phyloP scores from a whole-genome alignment of 495 filamentous ascomycete genomes.

The Podospora pseudopauciseta region DNA sequence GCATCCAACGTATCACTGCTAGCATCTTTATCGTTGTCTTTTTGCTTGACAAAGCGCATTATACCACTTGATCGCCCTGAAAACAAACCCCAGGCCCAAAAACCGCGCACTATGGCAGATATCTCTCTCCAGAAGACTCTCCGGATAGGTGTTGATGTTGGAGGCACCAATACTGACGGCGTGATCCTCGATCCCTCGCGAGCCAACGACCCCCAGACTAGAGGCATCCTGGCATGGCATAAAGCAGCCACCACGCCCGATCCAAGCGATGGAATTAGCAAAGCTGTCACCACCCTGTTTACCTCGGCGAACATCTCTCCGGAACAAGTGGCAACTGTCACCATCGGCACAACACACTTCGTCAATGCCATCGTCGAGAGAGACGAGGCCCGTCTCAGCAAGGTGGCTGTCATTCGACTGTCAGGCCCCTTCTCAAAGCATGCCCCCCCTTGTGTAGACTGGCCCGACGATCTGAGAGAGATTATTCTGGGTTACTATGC shows the following conservation, averaged over 20 bases:
- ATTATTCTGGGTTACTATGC: conserved; percentile 47
- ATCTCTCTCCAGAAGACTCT: conserved; percentile 14
- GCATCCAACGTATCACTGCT: not conserved
- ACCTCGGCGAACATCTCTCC: conserved; percentile 36
- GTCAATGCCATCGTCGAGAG: conserved; percentile 60
- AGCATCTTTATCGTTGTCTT: not conserved
- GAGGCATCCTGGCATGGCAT: conserved; percentile 49
- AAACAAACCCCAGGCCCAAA: not conserved
- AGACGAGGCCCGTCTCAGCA: conserved; percentile 48
- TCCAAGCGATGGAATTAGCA: conserved; percentile 52
- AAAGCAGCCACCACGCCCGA: conserved; percentile 59
- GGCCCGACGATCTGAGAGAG: conserved; percentile 42
- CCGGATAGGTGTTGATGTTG: conserved; percentile 47
- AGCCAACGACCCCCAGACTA: conserved; percentile 29
- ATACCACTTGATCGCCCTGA: not conserved
- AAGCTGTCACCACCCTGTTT: conserved; percentile 48
- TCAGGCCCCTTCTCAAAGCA: conserved; percentile 53
- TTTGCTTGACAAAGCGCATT: not conserved
- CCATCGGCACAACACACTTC: conserved; percentile 62
- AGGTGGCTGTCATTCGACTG: conserved; percentile 54
- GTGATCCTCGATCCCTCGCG: conserved; percentile 52
- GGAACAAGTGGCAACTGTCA: conserved; percentile 50
- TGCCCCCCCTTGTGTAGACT: conserved; percentile 52
- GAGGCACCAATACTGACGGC: conserved; percentile 61
- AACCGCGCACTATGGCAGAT: not conserved